Base-by-base conservation (phyloP, 257 asterid species). In the Solanum chaucha region DNA sequence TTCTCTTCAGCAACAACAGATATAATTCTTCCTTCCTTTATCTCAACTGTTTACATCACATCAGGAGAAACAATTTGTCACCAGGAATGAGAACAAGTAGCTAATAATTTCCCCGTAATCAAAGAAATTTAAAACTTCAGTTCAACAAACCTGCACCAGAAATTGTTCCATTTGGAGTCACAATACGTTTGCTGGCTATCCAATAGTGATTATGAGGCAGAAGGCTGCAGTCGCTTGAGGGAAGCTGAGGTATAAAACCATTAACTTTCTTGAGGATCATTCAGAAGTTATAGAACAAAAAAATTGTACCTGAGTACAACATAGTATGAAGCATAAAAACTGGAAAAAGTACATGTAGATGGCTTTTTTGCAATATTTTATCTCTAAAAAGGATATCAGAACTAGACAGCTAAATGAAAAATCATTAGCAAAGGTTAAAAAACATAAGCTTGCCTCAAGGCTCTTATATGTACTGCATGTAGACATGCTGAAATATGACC, bases 171-270 rank as follows among this genome's bases (percentile, higher is more conserved):
- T 84, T 87, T 8, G 98, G 95, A 44, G 98, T 95, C 84, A 96
- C 98, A 14, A 97, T 93, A 26, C 96, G 96, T 84, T 87, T 95
- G 94, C 99, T 95, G 87, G 97, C 90, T 68, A 97, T 90, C 98
- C 98, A 97, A 87, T 90, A 96, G 88, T 95, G 99, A 72, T 89
- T 91, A 51, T 93, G 89, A 72, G 93, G 91, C 72, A 89, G 89
- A 78, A 95, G 98, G 90, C 98, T 97, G 94, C 99, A 97, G 38
- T 91, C 78, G 87, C 85, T 93, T 87, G 89, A 85, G 72, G 91
- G 91, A 24, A 90, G 86, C 97, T 97, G 97, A 46, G 67, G 67
- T 15, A 28, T 46, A 80, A 26, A 80, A 80, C 67, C 67, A 80
- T 46, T 2, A 80, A 80, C 85, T 41, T 41, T 46, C 67, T 80